These are phyloP conservation scores for Fusarium lyarnte DNA, from an alignment of 2,329 filamentous ascomycete species.

Conservation along the genomic window DNA sequence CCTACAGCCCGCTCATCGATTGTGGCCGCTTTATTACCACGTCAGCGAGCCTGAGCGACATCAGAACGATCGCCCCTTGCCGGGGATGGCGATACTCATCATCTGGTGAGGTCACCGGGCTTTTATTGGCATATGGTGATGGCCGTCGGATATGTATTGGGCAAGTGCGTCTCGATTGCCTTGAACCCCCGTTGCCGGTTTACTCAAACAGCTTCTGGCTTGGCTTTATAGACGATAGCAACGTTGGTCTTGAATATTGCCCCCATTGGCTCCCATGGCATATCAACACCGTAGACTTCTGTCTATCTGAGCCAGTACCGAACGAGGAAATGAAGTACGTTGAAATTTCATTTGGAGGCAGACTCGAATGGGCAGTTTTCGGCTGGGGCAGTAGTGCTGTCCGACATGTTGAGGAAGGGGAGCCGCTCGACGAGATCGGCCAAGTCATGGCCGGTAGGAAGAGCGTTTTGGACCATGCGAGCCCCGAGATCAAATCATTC, in stretches of 20 bases:
- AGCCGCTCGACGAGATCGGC: not conserved
- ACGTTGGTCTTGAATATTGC: no score
- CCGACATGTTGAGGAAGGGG: not conserved
- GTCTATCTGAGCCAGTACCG: rapidly evolving
- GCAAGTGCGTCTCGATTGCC: not conserved
- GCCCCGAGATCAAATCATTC: not conserved
- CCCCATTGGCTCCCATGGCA: not conserved
- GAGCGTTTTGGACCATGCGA: rapidly evolving
- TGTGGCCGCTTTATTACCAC: rapidly evolving
- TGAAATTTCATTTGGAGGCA: not conserved
- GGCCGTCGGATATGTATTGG: not conserved
- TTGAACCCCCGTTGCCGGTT: rapidly evolving
- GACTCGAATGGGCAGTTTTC: not conserved
- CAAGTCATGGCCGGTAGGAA: rapidly evolving
- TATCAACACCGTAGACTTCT: rapidly evolving
- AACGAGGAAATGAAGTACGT: rapidly evolving
- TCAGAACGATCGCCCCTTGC: not conserved
- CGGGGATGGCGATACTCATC: not conserved
- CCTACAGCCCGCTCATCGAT: rapidly evolving
- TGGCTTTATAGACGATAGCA: not conserved
- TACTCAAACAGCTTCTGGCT: not conserved
- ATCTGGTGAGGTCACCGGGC: not conserved
- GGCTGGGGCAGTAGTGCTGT: not conserved
- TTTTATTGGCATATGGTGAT: not conserved
- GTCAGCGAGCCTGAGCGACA: not conserved